A percentile compares a stretch with the other conserved stretches of the same genome.
Evolutionary conservation across 139 green algal species (phyloP).

Genomic region (Haematococcus lacustris): DNA sequence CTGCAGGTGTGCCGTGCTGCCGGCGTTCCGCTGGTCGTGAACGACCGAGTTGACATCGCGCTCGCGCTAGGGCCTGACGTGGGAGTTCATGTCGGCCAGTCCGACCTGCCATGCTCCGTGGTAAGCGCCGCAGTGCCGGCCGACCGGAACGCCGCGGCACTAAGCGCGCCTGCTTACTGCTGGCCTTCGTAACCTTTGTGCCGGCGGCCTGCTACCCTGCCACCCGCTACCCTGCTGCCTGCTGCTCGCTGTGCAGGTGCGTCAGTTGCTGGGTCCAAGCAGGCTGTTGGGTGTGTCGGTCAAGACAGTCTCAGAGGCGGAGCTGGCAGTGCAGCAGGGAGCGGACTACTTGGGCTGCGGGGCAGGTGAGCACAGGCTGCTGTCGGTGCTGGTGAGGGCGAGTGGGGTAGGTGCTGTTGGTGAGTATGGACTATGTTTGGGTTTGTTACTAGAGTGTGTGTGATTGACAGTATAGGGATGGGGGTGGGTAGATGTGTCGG

Average conservation of each 20-base stretch:
- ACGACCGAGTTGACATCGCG: slow-evolving; percentile 89
- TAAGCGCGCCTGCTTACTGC: too few species aligned
- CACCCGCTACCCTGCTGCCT: too few species aligned
- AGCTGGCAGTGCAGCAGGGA: slow-evolving; percentile 40
- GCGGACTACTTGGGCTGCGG: slow-evolving; percentile 88
- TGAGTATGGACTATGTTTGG: background rate
- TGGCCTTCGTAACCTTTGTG: too few species aligned
- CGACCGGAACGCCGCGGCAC: too few species aligned
- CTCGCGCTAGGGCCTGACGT: slow-evolving; percentile 74
- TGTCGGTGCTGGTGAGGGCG: background rate
- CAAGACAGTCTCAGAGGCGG: slow-evolving; percentile 57
- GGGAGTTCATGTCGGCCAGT: slow-evolving; percentile 76
- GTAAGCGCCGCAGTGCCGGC: too few species aligned
- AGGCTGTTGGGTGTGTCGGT: slow-evolving; percentile 80
- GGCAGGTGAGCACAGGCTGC: background rate
- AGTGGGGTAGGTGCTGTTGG: background rate
- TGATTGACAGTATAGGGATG: background rate
- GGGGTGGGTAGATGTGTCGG: background rate
- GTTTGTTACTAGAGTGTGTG: background rate
- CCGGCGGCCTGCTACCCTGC: too few species aligned
- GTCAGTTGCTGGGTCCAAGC: slow-evolving; percentile 45
- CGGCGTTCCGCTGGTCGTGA: slow-evolving; percentile 82
- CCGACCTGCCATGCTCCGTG: slow-evolving; percentile 59
- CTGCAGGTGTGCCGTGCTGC: slow-evolving; percentile 44
- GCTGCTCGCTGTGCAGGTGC: too few species aligned